Evolutionary conservation across 108 stramenopile species (phyloP).

Genomic region (Seminavis robusta): DNA sequence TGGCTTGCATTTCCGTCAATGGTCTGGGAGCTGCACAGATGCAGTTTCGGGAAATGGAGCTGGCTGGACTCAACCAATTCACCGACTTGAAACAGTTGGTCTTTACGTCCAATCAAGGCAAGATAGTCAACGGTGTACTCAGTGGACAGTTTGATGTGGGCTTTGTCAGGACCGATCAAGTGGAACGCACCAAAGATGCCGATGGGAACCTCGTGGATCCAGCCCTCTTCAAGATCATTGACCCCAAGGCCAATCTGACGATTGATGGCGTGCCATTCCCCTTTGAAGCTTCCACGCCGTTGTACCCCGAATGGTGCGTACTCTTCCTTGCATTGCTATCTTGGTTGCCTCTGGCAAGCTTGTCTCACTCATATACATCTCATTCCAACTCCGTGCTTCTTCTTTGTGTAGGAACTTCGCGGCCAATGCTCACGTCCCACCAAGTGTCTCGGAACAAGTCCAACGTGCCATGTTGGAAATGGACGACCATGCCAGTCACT

Average conservation of each 20-base stretch:
- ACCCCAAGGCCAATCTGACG: conserved; percentile 3
- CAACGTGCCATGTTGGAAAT: conserved; percentile 26
- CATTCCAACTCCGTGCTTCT: background rate
- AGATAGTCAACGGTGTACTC: conserved; percentile 31
- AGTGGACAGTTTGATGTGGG: conserved; percentile 33
- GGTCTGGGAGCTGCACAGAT: conserved; percentile 29
- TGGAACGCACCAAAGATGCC: conserved; percentile 18
- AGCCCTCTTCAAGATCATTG: conserved; percentile 19
- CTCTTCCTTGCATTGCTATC: conserved; percentile 1
- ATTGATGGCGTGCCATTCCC: conserved; percentile 35
- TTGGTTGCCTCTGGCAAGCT: conserved; percentile 1
- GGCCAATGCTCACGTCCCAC: conserved; percentile 9
- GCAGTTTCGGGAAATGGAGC: conserved; percentile 30
- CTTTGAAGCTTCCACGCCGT: conserved; percentile 16
- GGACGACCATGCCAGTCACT: conserved; percentile 8
- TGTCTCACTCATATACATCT: background rate
- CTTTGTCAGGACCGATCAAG: conserved; percentile 29
- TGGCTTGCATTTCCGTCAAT: conserved; percentile 23
- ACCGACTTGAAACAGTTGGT: conserved; percentile 22
- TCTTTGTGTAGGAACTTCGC: conserved; percentile 23
- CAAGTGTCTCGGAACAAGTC: conserved; percentile 15
- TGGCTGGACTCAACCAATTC: conserved; percentile 19
- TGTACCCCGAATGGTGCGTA: conserved; percentile 45
- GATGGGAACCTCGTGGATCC: conserved; percentile 13
- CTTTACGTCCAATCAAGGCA: no score